A percentile compares a stretch with the other conserved stretches of the same genome.
Conservation (phyloP, 2,329 filamentous ascomycete genomes). For the Phialocephala sp. region DNA sequence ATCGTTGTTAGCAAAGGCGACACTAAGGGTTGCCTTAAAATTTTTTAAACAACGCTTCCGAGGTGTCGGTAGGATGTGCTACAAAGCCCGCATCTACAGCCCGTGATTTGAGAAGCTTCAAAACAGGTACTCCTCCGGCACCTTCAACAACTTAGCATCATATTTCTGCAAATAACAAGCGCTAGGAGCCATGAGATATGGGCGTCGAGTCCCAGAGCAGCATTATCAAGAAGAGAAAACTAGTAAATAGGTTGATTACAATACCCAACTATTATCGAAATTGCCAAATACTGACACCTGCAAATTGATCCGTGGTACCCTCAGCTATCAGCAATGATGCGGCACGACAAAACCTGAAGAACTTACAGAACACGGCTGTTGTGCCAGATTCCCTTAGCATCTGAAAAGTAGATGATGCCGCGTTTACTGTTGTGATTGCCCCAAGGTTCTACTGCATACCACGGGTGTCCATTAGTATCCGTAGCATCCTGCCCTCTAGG, state of each 20-base stretch:
- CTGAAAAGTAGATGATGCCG: background rate
- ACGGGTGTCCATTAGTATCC: background rate
- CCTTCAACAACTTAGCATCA: background rate
- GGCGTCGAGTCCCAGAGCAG: background rate
- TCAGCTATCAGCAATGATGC: background rate
- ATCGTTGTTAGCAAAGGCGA: slow-evolving; percentile 17
- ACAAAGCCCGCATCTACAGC: slow-evolving; percentile 5
- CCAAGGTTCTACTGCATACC: background rate
- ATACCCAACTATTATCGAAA: background rate
- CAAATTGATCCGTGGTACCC: slow-evolving; percentile 70
- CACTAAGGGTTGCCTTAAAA: slow-evolving; percentile 12
- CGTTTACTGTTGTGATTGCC: background rate
- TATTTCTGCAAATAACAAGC: background rate
- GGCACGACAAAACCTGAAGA: background rate
- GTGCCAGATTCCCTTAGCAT: slow-evolving; percentile 6
- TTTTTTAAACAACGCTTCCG: background rate
- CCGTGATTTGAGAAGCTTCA: background rate
- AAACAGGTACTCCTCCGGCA: background rate
- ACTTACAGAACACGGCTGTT: slow-evolving; percentile 7
- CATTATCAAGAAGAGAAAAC: background rate
- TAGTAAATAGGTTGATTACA: background rate
- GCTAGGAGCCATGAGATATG: background rate
- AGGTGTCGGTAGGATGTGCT: slow-evolving; percentile 7
- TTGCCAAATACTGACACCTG: slow-evolving; percentile 53
- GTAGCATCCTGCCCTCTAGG: background rate